Conservation (phyloP, 2,329 filamentous ascomycete genomes). For the Colletotrichum brevisporum region DNA sequence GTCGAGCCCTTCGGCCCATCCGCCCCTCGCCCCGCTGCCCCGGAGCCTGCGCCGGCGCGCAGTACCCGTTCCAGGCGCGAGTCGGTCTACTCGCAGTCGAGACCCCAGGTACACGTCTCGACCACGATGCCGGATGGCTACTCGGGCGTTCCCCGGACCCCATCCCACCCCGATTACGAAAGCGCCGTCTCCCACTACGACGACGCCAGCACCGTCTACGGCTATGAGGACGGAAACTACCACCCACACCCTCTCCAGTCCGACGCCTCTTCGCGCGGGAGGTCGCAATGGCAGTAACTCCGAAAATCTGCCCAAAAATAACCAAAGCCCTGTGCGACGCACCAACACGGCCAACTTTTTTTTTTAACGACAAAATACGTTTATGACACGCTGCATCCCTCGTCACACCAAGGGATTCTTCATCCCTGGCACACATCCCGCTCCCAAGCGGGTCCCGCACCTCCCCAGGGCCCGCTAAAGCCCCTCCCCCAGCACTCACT, state of each 20-base stretch:
- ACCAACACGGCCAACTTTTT: slow-evolving; percentile 9
- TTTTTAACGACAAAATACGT: slow-evolving; percentile 32
- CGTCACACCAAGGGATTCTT: slow-evolving; percentile 30
- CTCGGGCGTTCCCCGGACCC: slow-evolving; percentile 49
- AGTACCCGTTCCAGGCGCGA: slow-evolving; percentile 14
- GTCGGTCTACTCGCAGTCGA: slow-evolving; percentile 22
- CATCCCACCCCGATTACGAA: slow-evolving; percentile 45
- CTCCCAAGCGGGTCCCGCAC: slow-evolving; percentile 17
- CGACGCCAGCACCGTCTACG: slow-evolving; percentile 45
- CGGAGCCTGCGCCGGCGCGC: slow-evolving; percentile 3
- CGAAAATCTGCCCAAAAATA: slow-evolving; percentile 5
- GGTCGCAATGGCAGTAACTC: slow-evolving; percentile 15
- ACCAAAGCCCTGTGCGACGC: slow-evolving; percentile 32
- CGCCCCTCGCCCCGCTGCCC: slow-evolving; percentile 9
- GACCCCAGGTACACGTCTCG: slow-evolving; percentile 18
- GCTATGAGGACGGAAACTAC: slow-evolving; percentile 52
- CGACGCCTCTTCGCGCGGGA: slow-evolving; percentile 17
- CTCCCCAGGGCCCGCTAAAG: slow-evolving; percentile 19
- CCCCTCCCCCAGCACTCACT: not conserved
- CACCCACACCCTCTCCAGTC: slow-evolving; percentile 50
- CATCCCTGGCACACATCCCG: slow-evolving; percentile 31
- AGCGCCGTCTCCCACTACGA: slow-evolving; percentile 42
- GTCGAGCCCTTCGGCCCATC: slow-evolving; percentile 37
- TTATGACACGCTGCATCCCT: slow-evolving; percentile 33
- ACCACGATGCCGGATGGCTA: slow-evolving; percentile 39